phyloP scores from a whole-genome alignment of 2,329 filamentous ascomycete genomes.

The Arthrinium phaeospermum region DNA sequence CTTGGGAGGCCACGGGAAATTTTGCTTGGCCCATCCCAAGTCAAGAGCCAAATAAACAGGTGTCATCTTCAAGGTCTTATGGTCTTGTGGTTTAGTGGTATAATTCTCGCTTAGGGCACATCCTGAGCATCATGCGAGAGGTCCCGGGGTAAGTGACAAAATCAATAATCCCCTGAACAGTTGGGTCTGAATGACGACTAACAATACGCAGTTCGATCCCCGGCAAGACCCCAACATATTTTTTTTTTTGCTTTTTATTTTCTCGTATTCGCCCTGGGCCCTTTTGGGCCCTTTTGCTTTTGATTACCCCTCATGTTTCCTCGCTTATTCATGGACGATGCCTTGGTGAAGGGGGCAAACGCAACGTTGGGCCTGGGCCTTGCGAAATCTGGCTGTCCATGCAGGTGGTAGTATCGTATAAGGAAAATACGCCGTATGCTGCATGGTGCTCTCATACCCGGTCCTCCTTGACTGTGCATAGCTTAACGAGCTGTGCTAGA shows the following conservation, averaged over 20 bases:
- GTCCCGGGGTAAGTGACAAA: background rate
- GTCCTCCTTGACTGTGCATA: background rate
- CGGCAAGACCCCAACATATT: background rate
- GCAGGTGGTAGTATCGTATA: background rate
- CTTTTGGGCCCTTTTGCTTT: background rate
- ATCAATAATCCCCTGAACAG: background rate
- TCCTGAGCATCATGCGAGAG: conserved; percentile 11
- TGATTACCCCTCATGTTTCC: background rate
- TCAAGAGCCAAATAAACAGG: background rate
- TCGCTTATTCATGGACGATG: background rate
- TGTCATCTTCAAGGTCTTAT: background rate
- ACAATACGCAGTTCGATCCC: conserved; percentile 1
- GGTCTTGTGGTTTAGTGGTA: conserved; percentile 16
- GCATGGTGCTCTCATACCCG: background rate
- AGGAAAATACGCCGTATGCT: background rate
- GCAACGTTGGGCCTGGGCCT: background rate
- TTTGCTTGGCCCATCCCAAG: background rate
- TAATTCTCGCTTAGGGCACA: conserved; percentile 14
- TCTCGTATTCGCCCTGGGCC: too few species aligned
- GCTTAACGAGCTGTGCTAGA: background rate
- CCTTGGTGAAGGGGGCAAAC: background rate
- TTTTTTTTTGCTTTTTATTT: background rate
- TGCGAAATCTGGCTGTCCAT: background rate
- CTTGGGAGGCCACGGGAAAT: background rate
- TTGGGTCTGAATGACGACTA: background rate